Evolutionary conservation across 768 basidiomycete species (phyloP).

Genomic region (Candolleomyces efflorescens): DNA sequence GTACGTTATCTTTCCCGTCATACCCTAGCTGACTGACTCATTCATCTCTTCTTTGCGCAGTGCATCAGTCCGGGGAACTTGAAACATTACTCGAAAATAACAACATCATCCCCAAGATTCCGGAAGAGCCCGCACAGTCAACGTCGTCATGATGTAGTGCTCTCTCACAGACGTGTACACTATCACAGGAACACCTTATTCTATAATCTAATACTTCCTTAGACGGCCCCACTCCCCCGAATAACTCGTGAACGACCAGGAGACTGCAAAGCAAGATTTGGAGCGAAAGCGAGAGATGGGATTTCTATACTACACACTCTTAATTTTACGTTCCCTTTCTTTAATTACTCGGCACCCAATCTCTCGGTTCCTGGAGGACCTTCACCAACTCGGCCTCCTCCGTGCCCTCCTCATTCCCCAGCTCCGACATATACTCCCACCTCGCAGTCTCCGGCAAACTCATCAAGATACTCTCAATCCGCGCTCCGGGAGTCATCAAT

Average conservation of each 20-base stretch:
- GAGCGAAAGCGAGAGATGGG: too few relatives aligned
- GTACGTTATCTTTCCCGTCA: conserved; percentile 44
- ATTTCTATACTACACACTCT: too few relatives aligned
- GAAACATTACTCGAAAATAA: conserved; percentile 75
- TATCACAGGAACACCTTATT: not conserved
- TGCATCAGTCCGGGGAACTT: conserved; percentile 96
- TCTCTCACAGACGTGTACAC: not conserved
- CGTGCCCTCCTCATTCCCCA: conserved; percentile 59
- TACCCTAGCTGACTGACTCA: conserved; percentile 5
- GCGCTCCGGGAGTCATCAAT: conserved; percentile 75
- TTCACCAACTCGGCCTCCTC: conserved; percentile 63
- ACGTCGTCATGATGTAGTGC: not conserved
- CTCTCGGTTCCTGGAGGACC: conserved; percentile 56
- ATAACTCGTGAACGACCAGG: not conserved
- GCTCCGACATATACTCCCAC: conserved; percentile 85
- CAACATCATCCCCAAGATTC: conserved; percentile 57
- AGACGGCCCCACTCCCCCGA: not conserved
- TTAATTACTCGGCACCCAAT: conserved; percentile 51
- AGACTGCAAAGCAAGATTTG: too few relatives aligned
- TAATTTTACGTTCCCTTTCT: not conserved
- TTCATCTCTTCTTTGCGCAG: conserved; percentile 32
- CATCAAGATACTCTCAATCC: conserved; percentile 90
- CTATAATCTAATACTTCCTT: not conserved
- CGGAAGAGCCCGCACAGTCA: conserved; percentile 15
- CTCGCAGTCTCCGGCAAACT: conserved; percentile 81